These are phyloP conservation scores for Diaporthe sp. DNA, from an alignment of 2,329 filamentous ascomycete species.

Conservation along the genomic window DNA sequence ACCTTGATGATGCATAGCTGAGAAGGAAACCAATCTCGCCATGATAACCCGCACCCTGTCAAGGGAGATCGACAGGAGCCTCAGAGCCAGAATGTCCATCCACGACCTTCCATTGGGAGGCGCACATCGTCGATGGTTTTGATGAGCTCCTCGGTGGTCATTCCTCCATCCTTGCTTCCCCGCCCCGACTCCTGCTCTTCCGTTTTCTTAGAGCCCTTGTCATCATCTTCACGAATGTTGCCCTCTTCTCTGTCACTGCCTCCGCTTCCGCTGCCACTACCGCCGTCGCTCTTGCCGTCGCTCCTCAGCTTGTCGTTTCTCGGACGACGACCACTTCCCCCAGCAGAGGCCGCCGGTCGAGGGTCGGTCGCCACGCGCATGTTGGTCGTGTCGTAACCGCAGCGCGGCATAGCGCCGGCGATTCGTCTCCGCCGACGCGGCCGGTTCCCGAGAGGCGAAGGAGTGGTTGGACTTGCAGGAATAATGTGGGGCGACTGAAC, in stretches of 20 bases:
- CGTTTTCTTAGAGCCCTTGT: not conserved
- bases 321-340: too few species aligned
- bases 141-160: not conserved
- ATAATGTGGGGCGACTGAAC: not conserved
- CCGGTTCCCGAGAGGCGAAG: not conserved
- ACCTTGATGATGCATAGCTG: not conserved
- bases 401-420: slow-evolving; percentile 26
- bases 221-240: not conserved
- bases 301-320: not conserved
- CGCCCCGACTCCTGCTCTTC: not conserved
- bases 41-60: too few species aligned
- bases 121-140: not conserved
- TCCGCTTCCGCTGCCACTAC: not conserved
- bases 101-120: slow-evolving; percentile 12
- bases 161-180: not conserved
- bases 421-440: not conserved
- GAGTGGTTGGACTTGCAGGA: not conserved
- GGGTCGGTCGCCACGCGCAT: slow-evolving; percentile 25
- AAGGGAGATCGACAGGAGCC: not conserved
- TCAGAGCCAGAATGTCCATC: slow-evolving; percentile 41
- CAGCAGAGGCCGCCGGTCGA: slow-evolving; percentile 8
- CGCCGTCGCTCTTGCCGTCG: not conserved
- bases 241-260: not conserved
- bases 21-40: not conserved
- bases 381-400: slow-evolving; percentile 38